A percentile compares a stretch with the other conserved stretches of the same genome.
phyloP scores from a whole-genome alignment of 2,329 filamentous ascomycete species.

The Fusarium lateritium region DNA sequence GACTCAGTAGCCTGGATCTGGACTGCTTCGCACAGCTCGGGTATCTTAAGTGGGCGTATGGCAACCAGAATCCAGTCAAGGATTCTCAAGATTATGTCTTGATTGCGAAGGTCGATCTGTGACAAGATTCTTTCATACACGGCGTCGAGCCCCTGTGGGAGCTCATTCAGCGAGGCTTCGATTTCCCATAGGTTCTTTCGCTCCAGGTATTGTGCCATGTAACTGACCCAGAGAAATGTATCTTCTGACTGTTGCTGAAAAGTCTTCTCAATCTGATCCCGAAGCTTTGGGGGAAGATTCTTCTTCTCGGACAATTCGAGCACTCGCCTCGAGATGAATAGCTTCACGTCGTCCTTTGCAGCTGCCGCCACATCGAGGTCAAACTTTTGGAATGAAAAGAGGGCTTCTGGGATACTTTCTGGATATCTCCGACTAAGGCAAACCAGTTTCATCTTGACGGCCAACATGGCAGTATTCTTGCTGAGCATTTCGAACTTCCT shows the following conservation, averaged over 20 bases:
- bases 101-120: background rate
- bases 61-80: constrained; percentile 22
- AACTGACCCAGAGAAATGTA: constrained; percentile 9
- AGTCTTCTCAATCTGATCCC: background rate
- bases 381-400: background rate
- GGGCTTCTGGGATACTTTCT: background rate
- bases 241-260: background rate
- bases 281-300: background rate
- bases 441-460: background rate
- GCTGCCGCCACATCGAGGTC: rapidly evolving
- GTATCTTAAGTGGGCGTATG: background rate
- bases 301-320: background rate
- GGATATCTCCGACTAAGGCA: constrained; percentile 12
- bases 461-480: rapidly evolving
- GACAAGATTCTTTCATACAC: background rate
- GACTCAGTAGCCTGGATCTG: background rate
- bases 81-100: background rate
- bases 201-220: background rate
- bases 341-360: background rate
- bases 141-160: background rate
- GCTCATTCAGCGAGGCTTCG: rapidly evolving
- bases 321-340: constrained; percentile 1
- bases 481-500: background rate
- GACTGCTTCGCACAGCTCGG: constrained; percentile 22
- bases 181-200: background rate